Conservation (phyloP, 2,329 filamentous ascomycete species). For the Cladosporium sp. region DNA sequence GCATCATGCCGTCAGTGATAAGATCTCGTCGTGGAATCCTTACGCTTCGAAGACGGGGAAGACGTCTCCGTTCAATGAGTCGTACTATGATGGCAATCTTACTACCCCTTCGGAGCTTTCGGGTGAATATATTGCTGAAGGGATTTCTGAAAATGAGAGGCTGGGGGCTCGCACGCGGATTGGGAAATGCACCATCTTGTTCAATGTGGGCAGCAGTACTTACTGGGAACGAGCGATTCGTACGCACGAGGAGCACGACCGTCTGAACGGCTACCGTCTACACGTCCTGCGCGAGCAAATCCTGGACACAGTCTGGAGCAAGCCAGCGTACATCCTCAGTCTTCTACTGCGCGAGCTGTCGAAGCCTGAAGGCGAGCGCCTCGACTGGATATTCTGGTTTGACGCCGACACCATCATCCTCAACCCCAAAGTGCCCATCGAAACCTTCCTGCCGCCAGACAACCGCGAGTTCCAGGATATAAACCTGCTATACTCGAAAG, state of each 20-base stretch:
- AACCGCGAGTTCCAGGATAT: constrained; percentile 32
- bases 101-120: constrained; percentile 3
- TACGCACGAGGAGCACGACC: constrained; percentile 39
- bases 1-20: constrained; percentile 30
- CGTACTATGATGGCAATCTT: background rate
- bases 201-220: constrained; percentile 33
- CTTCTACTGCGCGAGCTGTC: constrained; percentile 36
- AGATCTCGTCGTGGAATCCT: constrained; percentile 28
- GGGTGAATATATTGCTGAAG: constrained; percentile 25
- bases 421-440: constrained; percentile 39
- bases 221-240: constrained; percentile 39
- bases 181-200: constrained; percentile 38
- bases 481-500: constrained; percentile 35
- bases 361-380: constrained; percentile 35
- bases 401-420: constrained; percentile 44
- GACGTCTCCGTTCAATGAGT: background rate
- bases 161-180: constrained; percentile 31
- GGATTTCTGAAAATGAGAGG: constrained; percentile 23
- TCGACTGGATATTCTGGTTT: constrained; percentile 43
- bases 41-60: constrained; percentile 16
- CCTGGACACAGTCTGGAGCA: constrained; percentile 43
- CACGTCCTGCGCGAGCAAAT: constrained; percentile 40
- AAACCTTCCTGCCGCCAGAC: constrained; percentile 37
- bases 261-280: constrained; percentile 39
- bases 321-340: constrained; percentile 41